Percentiles rank a stretch among this genome's conserved stretches.
Conservation (phyloP, 768 basidiomycete genomes). For the Myochromella boudieri region DNA sequence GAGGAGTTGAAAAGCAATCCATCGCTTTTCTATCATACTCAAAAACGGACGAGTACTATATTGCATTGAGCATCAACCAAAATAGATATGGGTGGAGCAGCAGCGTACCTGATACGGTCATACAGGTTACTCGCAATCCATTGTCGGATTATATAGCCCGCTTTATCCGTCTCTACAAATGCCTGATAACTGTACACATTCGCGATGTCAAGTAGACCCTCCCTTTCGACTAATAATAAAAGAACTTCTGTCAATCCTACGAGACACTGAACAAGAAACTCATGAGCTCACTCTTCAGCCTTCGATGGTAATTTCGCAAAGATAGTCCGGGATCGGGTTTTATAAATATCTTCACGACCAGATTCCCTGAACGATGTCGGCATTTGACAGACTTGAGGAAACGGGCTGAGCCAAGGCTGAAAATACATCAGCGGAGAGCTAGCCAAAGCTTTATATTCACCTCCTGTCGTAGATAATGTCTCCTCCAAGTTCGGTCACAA, state of each 20-base stretch:
- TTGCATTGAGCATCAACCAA: neutral
- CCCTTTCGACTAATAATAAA: slow-evolving; percentile 70
- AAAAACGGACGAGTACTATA: slow-evolving; percentile 93
- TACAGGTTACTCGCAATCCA: slow-evolving; percentile 95
- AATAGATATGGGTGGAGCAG: neutral
- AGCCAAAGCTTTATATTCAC: slow-evolving; percentile 37
- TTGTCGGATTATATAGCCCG: slow-evolving; percentile 92
- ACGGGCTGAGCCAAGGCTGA: slow-evolving; percentile 26
- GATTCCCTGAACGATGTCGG: slow-evolving; percentile 75
- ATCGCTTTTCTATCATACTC: slow-evolving; percentile 90
- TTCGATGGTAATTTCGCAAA: slow-evolving; percentile 68
- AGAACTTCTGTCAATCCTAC: slow-evolving; percentile 4
- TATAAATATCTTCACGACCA: slow-evolving; percentile 94
- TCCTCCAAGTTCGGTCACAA: slow-evolving; percentile 82
- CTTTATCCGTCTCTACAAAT: slow-evolving; percentile 93
- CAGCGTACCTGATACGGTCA: slow-evolving; percentile 86
- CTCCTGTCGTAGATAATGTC: slow-evolving; percentile 93
- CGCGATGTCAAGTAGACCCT: slow-evolving; percentile 77
- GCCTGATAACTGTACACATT: slow-evolving; percentile 89
- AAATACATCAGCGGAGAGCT: neutral
- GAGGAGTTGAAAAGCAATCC: slow-evolving; percentile 94
- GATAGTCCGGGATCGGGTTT: slow-evolving; percentile 89
- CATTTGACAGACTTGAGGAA: slow-evolving; percentile 83
- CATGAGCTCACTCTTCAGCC: slow-evolving; percentile 71
- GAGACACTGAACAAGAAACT: neutral